These are phyloP conservation scores for Penicillium salamii DNA, from an alignment of 495 filamentous ascomycete species.

Conservation along the genomic window DNA sequence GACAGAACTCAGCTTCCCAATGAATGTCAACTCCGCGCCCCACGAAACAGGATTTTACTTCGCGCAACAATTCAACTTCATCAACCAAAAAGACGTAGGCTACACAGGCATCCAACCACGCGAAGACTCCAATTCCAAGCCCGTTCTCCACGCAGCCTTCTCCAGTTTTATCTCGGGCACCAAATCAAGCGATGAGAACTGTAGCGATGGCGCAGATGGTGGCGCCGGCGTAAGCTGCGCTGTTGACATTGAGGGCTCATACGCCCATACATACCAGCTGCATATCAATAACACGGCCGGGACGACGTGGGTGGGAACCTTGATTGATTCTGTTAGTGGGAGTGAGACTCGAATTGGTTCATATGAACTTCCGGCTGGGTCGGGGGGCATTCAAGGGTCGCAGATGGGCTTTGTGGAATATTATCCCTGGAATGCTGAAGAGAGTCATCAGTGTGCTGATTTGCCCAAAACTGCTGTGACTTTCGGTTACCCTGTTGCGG, in stretches of 20 bases:
- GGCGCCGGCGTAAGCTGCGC: constrained; percentile 27
- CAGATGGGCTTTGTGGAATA: constrained; percentile 31
- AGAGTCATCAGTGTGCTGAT: constrained; percentile 15
- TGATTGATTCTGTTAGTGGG: constrained; percentile 20
- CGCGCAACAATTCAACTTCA: constrained; percentile 29
- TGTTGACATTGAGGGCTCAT: constrained; percentile 18
- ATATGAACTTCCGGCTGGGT: constrained; percentile 20
- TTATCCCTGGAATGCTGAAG: constrained; percentile 22
- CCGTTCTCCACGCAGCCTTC: constrained; percentile 29
- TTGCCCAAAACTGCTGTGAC: constrained; percentile 19
- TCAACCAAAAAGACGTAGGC: constrained; percentile 16
- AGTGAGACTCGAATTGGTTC: constrained; percentile 20
- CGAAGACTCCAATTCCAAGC: constrained; percentile 3
- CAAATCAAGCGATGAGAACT: constrained; percentile 18
- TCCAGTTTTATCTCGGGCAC: constrained; percentile 28
- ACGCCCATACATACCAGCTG: constrained; percentile 16
- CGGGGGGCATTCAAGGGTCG: constrained; percentile 14
- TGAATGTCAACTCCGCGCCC: constrained; percentile 22
- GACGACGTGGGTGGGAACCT: constrained; percentile 25
- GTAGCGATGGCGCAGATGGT: constrained; percentile 27
- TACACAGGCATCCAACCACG: constrained; percentile 31
- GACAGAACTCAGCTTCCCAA: constrained; percentile 27
- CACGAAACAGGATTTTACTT: constrained; percentile 26
- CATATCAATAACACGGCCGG: constrained; percentile 21
- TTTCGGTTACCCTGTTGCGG: constrained; percentile 18